Conservation (phyloP, 257 asterid species). For the Verbena officinalis region DNA sequence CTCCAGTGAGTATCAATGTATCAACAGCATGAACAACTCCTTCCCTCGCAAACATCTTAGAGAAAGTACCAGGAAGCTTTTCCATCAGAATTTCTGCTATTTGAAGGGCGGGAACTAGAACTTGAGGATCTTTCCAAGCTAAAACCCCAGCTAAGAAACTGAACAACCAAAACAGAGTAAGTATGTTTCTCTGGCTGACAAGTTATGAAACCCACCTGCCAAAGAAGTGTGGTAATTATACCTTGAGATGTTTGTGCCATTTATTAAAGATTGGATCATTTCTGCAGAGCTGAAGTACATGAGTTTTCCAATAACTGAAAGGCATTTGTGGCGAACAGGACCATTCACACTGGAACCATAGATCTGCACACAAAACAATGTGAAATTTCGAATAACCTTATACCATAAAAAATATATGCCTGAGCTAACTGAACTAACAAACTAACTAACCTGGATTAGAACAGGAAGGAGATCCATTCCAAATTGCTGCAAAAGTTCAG, state of each 20-base stretch:
- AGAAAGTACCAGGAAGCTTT: conserved; percentile 85
- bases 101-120: conserved; percentile 93
- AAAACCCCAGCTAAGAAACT: conserved; percentile 97
- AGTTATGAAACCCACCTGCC: conserved; percentile 15
- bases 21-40: conserved; percentile 98
- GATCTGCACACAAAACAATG: conserved; percentile 55
- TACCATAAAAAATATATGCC: conserved; percentile 1
- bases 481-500: conserved; percentile 91
- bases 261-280: conserved; percentile 75
- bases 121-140: conserved; percentile 99
- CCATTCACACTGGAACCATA: conserved; percentile 98
- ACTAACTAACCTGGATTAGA: conserved; percentile 71
- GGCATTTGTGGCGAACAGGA: conserved; percentile 97
- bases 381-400: background rate
- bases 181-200: conserved; percentile 14
- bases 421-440: conserved; percentile 15
- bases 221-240: conserved; percentile 31
- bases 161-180: conserved; percentile 33
- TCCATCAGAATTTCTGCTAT: conserved; percentile 96
- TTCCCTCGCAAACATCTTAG: conserved; percentile 94
- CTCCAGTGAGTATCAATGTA: conserved; percentile 58
- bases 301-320: conserved; percentile 90
- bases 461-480: conserved; percentile 96
- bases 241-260: conserved; percentile 85
- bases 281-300: conserved; percentile 93